These are phyloP conservation scores for Naganishia sp. DNA, from an alignment of 1,284 basidiomycete genomes.

Conservation along the genomic window DNA sequence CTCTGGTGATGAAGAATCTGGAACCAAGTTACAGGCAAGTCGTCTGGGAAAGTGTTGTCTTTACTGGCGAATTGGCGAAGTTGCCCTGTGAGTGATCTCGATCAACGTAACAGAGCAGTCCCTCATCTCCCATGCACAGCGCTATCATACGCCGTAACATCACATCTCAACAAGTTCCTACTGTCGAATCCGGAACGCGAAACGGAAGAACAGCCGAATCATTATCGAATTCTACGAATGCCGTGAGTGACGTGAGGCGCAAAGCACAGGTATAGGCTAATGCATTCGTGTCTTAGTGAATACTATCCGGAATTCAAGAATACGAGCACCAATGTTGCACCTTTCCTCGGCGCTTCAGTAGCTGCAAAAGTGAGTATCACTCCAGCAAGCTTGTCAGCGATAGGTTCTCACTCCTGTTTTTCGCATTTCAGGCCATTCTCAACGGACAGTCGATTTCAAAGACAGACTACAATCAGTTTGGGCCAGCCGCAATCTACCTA, in stretches of 20 bases:
- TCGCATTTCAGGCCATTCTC: constrained; percentile 7
- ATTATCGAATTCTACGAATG: constrained; percentile 68
- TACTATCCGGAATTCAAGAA: constrained; percentile 91
- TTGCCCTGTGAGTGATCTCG: constrained; percentile 67
- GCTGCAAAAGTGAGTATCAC: constrained; percentile 69
- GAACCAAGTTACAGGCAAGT: constrained; percentile 62
- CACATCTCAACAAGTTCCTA: constrained; percentile 71
- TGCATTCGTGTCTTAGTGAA: constrained; percentile 55
- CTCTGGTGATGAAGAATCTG: constrained; percentile 45
- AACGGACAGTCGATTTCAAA: constrained; percentile 51
- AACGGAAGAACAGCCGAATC: constrained; percentile 62
- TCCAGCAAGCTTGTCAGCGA: neutral
- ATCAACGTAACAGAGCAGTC: neutral
- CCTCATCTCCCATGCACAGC: constrained; percentile 38
- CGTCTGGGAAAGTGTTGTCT: constrained; percentile 77
- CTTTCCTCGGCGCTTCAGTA: constrained; percentile 84
- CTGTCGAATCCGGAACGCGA: constrained; percentile 61
- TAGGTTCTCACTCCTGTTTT: neutral
- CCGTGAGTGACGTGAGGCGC: constrained; percentile 55
- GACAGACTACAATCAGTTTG: constrained; percentile 52
- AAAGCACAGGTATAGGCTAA: too few relatives aligned
- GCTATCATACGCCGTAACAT: constrained; percentile 65
- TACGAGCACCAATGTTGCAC: constrained; percentile 75
- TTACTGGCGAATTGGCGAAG: constrained; percentile 76
- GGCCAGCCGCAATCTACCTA: constrained; percentile 50